Evolutionary conservation across 2,329 filamentous ascomycete species (phyloP).

Genomic region (Scortechinia acanthostroma): DNA sequence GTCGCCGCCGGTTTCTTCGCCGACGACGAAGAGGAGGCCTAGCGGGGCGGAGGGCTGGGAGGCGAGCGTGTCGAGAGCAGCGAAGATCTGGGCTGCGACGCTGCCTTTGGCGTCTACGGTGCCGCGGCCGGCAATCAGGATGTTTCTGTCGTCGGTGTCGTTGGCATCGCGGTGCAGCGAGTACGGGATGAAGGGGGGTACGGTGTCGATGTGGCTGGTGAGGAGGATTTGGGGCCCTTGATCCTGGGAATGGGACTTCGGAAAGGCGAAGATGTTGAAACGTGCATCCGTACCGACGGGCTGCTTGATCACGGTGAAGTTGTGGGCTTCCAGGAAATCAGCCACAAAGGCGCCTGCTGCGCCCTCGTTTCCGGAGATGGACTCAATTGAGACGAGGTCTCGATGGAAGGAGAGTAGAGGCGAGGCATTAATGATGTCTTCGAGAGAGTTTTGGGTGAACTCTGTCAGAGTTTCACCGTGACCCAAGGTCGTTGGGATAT

Average conservation of each 20-base stretch:
- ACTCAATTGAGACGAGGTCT: slow-evolving; percentile 4
- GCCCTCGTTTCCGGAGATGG: slow-evolving; percentile 5
- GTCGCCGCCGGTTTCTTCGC: slow-evolving; percentile 1
- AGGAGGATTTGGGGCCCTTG: slow-evolving; percentile 2
- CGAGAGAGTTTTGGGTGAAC: too few relatives aligned
- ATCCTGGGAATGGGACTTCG: not conserved
- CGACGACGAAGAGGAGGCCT: slow-evolving; percentile 3
- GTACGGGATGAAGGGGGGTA: slow-evolving; percentile 1
- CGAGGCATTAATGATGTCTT: not conserved
- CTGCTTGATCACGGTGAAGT: slow-evolving; percentile 4
- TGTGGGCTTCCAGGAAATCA: slow-evolving; percentile 2
- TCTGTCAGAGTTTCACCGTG: too few relatives aligned
- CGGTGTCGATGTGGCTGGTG: slow-evolving; percentile 4
- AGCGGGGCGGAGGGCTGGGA: not conserved
- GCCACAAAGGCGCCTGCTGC: slow-evolving; percentile 3
- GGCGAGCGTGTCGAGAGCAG: not conserved
- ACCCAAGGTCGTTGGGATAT: too few relatives aligned
- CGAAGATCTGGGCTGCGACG: slow-evolving; percentile 3
- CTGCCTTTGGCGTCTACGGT: slow-evolving; percentile 1
- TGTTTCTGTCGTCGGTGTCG: not conserved
- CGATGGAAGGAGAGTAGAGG: slow-evolving; percentile 4
- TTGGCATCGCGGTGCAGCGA: not conserved
- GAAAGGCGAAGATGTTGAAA: slow-evolving; percentile 6
- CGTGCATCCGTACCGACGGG: not conserved
- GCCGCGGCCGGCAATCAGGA: not conserved